Evolutionary conservation across 2,329 filamentous ascomycete genomes (phyloP).

Genomic region (Penicillium thymicola): DNA sequence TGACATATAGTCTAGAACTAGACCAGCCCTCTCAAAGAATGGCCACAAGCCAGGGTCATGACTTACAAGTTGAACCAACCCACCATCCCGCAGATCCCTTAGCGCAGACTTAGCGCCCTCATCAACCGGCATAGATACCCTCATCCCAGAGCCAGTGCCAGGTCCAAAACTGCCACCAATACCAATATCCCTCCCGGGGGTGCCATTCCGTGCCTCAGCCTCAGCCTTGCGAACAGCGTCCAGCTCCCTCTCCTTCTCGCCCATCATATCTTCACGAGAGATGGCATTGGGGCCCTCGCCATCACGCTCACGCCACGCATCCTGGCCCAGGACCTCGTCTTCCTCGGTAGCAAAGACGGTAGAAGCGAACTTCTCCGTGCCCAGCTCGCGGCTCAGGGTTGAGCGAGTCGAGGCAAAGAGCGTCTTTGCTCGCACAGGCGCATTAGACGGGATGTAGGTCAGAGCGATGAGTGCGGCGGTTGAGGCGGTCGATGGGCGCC

Average conservation of each 20-base stretch:
- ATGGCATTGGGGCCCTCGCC: conserved; percentile 33
- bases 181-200: conserved; percentile 48
- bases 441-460: conserved; percentile 62
- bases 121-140: conserved; percentile 51
- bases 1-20: not conserved
- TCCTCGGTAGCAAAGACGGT: conserved; percentile 59
- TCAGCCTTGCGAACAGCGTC: conserved; percentile 58
- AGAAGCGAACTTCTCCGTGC: conserved; percentile 58
- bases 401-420: conserved; percentile 63
- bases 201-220: conserved; percentile 55
- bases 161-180: conserved; percentile 40
- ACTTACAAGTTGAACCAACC: conserved; percentile 52
- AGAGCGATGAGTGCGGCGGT: conserved; percentile 48
- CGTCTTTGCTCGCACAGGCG: conserved; percentile 63
- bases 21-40: not conserved
- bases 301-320: conserved; percentile 55
- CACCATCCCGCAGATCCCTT: conserved; percentile 35
- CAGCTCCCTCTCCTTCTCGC: conserved; percentile 58
- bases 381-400: conserved; percentile 59
- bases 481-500: conserved; percentile 39
- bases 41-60: not conserved
- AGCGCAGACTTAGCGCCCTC: conserved; percentile 55
- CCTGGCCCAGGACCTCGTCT: conserved; percentile 53
- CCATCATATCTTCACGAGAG: conserved; percentile 53
- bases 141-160: conserved; percentile 37